Evolutionary conservation across 192 early-diverging fungal species (phyloP).

Genomic region (Cetraspora pellucida): DNA sequence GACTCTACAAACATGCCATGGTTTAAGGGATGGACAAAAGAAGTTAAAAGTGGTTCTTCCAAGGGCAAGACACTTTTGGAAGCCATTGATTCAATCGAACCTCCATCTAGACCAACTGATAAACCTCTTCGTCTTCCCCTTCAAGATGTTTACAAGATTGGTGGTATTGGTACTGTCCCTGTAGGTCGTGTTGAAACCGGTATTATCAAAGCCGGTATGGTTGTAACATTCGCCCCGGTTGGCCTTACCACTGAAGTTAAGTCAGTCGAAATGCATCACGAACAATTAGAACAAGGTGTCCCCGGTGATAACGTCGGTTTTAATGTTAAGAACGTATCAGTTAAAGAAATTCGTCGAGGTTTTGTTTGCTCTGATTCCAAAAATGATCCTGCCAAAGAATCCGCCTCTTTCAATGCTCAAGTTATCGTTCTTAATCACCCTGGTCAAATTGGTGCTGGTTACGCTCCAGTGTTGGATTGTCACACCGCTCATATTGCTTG

Average conservation of each 20-base stretch:
- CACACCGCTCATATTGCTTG: constrained; percentile 98
- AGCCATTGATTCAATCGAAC: constrained; percentile 94
- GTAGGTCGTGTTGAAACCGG: constrained; percentile 98
- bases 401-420: constrained; percentile 91
- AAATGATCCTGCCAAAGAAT: constrained; percentile 94
- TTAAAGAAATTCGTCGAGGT: constrained; percentile 97
- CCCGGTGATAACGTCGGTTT: constrained; percentile 99
- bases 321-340: constrained; percentile 98
- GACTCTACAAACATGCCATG: constrained; percentile 91
- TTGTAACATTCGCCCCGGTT: constrained; percentile 85
- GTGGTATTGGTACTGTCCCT: constrained; percentile 95
- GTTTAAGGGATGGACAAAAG: constrained; percentile 98
- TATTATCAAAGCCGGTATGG: constrained; percentile 91
- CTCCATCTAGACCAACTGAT: constrained; percentile 85
- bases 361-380: constrained; percentile 95
- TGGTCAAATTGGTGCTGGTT: constrained; percentile 91
- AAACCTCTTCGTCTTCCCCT: constrained; percentile 97
- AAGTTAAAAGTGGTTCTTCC: constrained; percentile 70
- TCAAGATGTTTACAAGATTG: constrained; percentile 98
- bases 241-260: constrained; percentile 92
- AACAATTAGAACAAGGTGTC: constrained; percentile 81
- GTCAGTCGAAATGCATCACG: constrained; percentile 99
- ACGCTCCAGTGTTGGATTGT: constrained; percentile 94
- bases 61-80: constrained; percentile 87
- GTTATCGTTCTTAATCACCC: constrained; percentile 97